Conservation (phyloP, 169 alveolate species). For the Ichthyophthirius multifiliis region DNA sequence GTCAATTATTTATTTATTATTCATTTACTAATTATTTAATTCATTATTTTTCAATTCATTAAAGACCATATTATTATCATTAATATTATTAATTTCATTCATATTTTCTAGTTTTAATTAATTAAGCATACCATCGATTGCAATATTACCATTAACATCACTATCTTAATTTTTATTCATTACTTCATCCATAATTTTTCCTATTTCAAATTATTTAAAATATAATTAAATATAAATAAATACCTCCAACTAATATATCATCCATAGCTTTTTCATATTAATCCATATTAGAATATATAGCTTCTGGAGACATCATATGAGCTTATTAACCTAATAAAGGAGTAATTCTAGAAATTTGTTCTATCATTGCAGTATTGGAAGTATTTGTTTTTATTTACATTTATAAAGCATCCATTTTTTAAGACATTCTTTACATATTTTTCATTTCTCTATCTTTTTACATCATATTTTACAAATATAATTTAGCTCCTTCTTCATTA, state of each 20-base stretch:
- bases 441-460: constrained; percentile 21
- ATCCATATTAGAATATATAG: constrained; percentile 20
- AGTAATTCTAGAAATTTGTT: constrained; percentile 22
- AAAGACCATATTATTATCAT: not conserved
- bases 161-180: constrained; percentile 9
- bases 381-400: constrained; percentile 17
- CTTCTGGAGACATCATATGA: constrained; percentile 25
- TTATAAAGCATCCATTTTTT: constrained; percentile 22
- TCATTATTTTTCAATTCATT: not conserved
- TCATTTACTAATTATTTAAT: no score
- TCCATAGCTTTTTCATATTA: constrained; percentile 34
- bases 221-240: no score
- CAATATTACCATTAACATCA: not conserved
- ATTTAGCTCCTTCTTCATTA: constrained; percentile 44
- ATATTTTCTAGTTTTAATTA: constrained; percentile 4
- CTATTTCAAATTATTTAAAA: no score
- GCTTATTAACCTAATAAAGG: constrained; percentile 23
- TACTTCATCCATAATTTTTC: constrained; percentile 30
- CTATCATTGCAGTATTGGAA: constrained; percentile 14
- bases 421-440: constrained; percentile 29
- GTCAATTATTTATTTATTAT: no score
- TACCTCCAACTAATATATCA: constrained; percentile 41
- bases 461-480: constrained; percentile 23
- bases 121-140: constrained; percentile 9
- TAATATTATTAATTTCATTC: not conserved